A percentile compares a stretch with the other conserved stretches of the same genome.
These are phyloP conservation scores for Penicillium subrubescens DNA, from an alignment of 495 filamentous ascomycete species.

Conservation along the genomic window DNA sequence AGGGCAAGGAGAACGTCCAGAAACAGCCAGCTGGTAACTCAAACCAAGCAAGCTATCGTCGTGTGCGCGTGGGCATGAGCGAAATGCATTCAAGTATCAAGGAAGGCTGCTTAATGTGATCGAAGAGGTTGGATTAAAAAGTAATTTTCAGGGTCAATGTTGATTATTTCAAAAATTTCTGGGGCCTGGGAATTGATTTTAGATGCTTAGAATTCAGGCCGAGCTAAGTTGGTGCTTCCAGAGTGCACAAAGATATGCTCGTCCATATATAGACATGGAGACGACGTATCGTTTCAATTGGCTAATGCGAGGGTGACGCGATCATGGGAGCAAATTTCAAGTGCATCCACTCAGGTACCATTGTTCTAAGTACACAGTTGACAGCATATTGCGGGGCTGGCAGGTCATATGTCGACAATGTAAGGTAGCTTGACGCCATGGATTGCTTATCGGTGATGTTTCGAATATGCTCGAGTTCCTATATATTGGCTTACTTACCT, in stretches of 20 bases:
- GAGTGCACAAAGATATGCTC: neutral
- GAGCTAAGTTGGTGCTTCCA: neutral
- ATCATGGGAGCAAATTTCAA: neutral
- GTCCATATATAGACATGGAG: neutral
- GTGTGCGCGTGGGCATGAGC: constrained; percentile 75
- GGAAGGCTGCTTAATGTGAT: constrained; percentile 88
- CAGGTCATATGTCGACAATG: neutral
- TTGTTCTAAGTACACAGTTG: neutral
- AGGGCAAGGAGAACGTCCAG: constrained; percentile 23
- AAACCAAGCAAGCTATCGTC: constrained; percentile 57
- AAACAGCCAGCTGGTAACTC: constrained; percentile 2
- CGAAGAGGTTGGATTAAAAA: neutral
- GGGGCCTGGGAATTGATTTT: neutral
- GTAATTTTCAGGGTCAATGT: neutral
- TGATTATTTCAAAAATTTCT: neutral
- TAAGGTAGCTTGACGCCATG: neutral
- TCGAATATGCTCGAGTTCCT: neutral
- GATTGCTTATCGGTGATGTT: neutral
- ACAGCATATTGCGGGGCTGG: neutral
- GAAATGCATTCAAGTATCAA: constrained; percentile 89
- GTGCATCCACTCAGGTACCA: neutral
- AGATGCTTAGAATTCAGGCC: neutral
- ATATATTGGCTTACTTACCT: neutral
- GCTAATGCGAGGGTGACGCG: neutral
- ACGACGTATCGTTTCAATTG: neutral